Conservation (phyloP, 305 asterid genomes). For the Coffea humblotiana region DNA sequence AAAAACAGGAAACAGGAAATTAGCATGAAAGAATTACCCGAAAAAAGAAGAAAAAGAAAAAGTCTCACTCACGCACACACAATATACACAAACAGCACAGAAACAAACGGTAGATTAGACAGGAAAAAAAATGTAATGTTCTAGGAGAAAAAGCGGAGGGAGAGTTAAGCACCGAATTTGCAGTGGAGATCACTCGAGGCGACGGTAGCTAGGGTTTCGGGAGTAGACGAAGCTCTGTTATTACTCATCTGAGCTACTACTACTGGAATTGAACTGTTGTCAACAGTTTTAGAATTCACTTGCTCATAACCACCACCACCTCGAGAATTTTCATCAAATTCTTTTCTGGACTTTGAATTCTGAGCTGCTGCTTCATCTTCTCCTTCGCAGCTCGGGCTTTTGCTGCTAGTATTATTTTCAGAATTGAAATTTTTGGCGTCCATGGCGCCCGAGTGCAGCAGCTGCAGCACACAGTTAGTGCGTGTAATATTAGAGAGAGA, state of each 20-base stretch:
- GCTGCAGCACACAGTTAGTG: conserved; percentile 8
- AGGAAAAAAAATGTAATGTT: neutral
- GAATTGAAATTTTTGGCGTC: neutral
- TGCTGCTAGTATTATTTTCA: neutral
- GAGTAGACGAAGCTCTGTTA: neutral
- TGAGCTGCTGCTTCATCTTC: conserved; percentile 1
- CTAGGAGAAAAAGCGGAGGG: neutral
- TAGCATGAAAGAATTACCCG: neutral
- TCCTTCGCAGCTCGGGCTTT: neutral
- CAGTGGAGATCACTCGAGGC: conserved; percentile 10
- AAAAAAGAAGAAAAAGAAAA: neutral
- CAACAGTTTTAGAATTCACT: neutral
- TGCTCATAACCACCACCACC: neutral
- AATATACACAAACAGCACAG: neutral
- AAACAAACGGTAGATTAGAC: neutral
- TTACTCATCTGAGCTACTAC: neutral
- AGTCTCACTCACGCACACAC: neutral
- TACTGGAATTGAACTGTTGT: neutral
- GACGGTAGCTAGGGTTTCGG: conserved; percentile 16
- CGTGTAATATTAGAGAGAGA: conserved; percentile 10
- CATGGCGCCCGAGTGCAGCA: conserved; percentile 11
- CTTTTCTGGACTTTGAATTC: conserved; percentile 4
- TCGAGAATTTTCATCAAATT: neutral
- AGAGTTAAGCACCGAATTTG: conserved; percentile 2
- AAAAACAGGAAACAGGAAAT: neutral